Evolutionary conservation across 2,329 filamentous ascomycete species (phyloP).

Genomic region (Cordyceps cateniannulata): DNA sequence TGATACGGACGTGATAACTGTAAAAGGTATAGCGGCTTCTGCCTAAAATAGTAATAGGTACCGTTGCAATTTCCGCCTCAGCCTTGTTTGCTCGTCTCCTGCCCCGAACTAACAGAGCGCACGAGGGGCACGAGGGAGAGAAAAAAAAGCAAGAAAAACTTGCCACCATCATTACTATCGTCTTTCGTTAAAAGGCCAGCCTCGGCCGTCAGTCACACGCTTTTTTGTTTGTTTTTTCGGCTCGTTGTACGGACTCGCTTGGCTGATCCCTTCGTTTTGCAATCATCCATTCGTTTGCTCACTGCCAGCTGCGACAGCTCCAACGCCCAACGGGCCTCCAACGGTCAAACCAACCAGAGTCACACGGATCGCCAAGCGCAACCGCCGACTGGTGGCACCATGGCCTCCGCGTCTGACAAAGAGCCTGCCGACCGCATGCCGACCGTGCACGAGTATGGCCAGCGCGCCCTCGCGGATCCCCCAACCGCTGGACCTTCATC

Average conservation of each 20-base stretch:
- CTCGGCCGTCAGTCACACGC: conserved; percentile 5
- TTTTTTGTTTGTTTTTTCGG: neutral
- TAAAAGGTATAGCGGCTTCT: neutral
- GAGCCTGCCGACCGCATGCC: neutral
- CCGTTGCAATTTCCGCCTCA: neutral
- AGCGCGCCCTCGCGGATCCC: neutral
- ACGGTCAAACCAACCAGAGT: too few species aligned
- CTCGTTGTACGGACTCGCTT: too few species aligned
- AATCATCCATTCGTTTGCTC: neutral
- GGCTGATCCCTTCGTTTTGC: neutral
- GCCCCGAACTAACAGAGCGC: too few species aligned
- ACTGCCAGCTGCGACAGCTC: too few species aligned
- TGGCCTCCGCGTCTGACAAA: neutral
- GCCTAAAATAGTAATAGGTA: neutral
- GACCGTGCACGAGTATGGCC: neutral
- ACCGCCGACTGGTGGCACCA: neutral
- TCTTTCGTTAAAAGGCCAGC: neutral
- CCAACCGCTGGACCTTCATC: neutral
- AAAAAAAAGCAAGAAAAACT: neutral
- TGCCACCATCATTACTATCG: neutral
- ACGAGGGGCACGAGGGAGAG: too few species aligned
- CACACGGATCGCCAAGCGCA: neutral
- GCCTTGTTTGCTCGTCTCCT: too few species aligned
- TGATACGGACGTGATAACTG: too few species aligned
- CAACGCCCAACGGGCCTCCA: neutral